Base-by-base conservation (phyloP, 306 rosid species). In the Begonia loranthoides region DNA sequence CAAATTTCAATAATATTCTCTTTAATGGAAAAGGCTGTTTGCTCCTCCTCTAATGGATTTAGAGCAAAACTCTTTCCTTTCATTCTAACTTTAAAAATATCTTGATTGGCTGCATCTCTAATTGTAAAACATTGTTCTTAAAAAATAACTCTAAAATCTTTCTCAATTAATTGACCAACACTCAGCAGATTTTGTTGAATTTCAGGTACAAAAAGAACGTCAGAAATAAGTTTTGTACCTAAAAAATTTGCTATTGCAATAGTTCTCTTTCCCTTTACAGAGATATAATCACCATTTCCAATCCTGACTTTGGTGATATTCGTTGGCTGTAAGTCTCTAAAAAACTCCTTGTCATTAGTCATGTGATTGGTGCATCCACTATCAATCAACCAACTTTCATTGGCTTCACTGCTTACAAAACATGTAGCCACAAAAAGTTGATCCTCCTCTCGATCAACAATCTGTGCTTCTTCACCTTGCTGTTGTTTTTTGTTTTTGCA, bases 141-240 rank as follows among this genome's bases (percentile, higher is more conserved):
- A 55, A 55, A 55, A 13, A 15, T 55, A 9, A 55, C 36, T 15
- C 13, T 55, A 13, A 52, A 51, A 7, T 5, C 56, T 52, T 52
- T 52, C 15, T 52, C 56, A 24, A 52, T 13, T n/a, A 52, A 43
- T 15, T 52, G 51, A 17, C 43, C 19, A 12, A 52, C 44, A 33
- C 56, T 52, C 17, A 52, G 13, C 21, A 52, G 1, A 52, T 28
- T 52, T 52, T 52, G 56, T 8, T 52, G 1, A 24, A 28, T 24
- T 2, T 52, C 12, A 33, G 56, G 21, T 7, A 52, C 16, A 52
- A 28, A 52, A 1, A 52, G 43, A 13, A 33, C 44, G 22, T 52
- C 43, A 0, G 13, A 13, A 4, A 52, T n/a, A 7, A 12, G 16
- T 33, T 24, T 52, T 52, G 17, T n/a, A 52, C 56, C 43, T 52